Evolutionary conservation across 106 monocot genomes (phyloP).

Genomic region (Triglochin maritima): DNA sequence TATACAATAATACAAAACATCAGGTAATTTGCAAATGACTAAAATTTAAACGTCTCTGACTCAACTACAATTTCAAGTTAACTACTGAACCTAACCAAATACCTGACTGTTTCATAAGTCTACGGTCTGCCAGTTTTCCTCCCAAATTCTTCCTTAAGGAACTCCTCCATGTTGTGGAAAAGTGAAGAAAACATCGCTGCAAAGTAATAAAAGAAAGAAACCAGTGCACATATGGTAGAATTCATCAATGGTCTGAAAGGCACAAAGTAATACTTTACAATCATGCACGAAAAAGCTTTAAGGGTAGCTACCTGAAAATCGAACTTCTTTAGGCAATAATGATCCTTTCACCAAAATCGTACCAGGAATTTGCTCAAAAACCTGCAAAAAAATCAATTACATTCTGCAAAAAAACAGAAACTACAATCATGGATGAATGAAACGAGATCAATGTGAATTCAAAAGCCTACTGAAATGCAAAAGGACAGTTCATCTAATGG

Average conservation of each 20-base stretch:
- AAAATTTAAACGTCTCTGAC: too few relatives aligned
- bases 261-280: neutral
- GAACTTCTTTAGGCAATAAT: slow-evolving; percentile 30
- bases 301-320: slow-evolving; percentile 37
- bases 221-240: neutral
- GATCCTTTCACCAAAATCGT: slow-evolving; percentile 62
- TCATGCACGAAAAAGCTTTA: neutral
- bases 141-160: slow-evolving; percentile 4
- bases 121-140: neutral
- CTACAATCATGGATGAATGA: neutral
- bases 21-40: too few relatives aligned
- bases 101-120: too few relatives aligned
- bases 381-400: slow-evolving; percentile 25
- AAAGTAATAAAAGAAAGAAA: neutral
- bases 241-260: neutral
- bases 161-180: slow-evolving; percentile 9
- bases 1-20: too few relatives aligned
- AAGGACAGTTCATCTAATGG: slow-evolving; percentile 15
- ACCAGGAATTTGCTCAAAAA: slow-evolving; percentile 94
- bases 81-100: too few relatives aligned
- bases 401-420: neutral
- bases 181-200: slow-evolving; percentile 10
- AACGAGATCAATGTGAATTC: neutral
- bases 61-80: too few relatives aligned
- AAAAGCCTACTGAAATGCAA: slow-evolving; percentile 36